These are phyloP conservation scores for Tulasnella sp. DNA, from an alignment of 768 basidiomycete genomes.

Conservation along the genomic window DNA sequence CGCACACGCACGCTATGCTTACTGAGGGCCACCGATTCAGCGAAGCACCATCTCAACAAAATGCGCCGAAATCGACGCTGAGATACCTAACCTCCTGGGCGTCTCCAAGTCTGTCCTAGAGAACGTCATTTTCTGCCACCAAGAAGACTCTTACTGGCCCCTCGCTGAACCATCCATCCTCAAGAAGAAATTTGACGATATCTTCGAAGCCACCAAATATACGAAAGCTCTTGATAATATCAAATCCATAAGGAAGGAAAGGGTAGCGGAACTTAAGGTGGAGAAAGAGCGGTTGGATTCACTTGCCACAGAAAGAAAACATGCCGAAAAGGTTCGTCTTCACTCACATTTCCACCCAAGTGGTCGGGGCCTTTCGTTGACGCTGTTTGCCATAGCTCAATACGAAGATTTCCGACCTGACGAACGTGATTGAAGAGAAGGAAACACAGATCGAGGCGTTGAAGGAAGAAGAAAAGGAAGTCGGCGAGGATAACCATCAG, in stretches of 20 bases:
- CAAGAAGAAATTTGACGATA: slow-evolving; percentile 99
- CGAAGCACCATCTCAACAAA: slow-evolving; percentile 88
- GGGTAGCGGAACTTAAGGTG: slow-evolving; percentile 77
- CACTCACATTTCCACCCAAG: no score
- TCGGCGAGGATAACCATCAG: slow-evolving; percentile 25
- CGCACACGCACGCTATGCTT: background rate
- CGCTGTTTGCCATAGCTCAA: slow-evolving; percentile 34
- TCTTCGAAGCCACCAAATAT: slow-evolving; percentile 94
- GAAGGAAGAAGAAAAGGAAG: slow-evolving; percentile 27
- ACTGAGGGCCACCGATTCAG: slow-evolving; percentile 39
- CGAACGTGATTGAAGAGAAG: slow-evolving; percentile 49
- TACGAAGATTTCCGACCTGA: slow-evolving; percentile 48
- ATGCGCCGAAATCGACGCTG: slow-evolving; percentile 90
- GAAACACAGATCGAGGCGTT: slow-evolving; percentile 62
- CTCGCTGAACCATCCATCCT: slow-evolving; percentile 77
- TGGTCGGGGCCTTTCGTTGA: background rate
- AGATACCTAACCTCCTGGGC: slow-evolving; percentile 85
- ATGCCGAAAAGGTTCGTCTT: slow-evolving; percentile 58
- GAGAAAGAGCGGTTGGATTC: slow-evolving; percentile 78
- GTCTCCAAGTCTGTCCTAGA: slow-evolving; percentile 98
- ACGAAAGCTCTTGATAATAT: slow-evolving; percentile 94
- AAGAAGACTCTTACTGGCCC: slow-evolving; percentile 98
- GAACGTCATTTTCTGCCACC: slow-evolving; percentile 99
- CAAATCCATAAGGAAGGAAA: slow-evolving; percentile 80
- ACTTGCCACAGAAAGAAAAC: slow-evolving; percentile 67